Conservation (phyloP, 2,329 filamentous ascomycete species). For the Fusarium ambrosium region DNA sequence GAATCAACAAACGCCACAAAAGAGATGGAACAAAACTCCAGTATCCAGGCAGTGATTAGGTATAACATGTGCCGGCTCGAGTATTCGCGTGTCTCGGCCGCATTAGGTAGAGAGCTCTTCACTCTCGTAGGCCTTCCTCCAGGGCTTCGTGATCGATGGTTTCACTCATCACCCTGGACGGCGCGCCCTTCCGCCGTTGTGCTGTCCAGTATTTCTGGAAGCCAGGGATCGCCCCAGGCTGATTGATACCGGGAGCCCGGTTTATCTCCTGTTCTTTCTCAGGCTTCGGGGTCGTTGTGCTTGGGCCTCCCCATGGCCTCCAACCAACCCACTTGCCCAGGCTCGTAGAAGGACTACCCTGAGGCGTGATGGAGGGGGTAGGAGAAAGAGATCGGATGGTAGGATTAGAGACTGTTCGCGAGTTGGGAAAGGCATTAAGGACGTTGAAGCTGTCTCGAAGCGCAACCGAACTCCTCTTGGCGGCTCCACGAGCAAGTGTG, state of each 20-base stretch:
- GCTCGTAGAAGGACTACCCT: constrained; percentile 43
- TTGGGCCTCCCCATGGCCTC: constrained; percentile 60
- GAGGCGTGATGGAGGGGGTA: constrained; percentile 40
- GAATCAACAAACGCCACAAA: constrained; percentile 43
- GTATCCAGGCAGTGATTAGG: constrained; percentile 31
- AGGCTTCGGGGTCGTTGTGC: constrained; percentile 32
- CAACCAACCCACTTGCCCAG: constrained; percentile 63
- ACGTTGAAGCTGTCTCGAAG: constrained; percentile 68
- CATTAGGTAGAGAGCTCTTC: constrained; percentile 16
- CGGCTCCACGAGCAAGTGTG: constrained; percentile 63
- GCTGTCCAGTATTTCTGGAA: constrained; percentile 71
- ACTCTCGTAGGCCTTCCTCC: constrained; percentile 66
- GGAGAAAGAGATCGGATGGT: constrained; percentile 48
- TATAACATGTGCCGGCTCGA: constrained; percentile 14
- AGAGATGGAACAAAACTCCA: constrained; percentile 37
- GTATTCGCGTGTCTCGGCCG: neutral
- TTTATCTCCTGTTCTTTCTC: constrained; percentile 54
- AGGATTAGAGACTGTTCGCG: constrained; percentile 51
- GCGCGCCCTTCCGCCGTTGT: constrained; percentile 64
- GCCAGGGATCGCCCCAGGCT: constrained; percentile 79
- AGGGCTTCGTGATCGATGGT: constrained; percentile 72
- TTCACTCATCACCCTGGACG: constrained; percentile 70
- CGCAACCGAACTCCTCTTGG: constrained; percentile 65
- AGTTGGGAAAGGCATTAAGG: constrained; percentile 50
- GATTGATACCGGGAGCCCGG: constrained; percentile 81